phyloP scores from a whole-genome alignment of 805 yeast species.

The Komagataella mondaviorum region DNA sequence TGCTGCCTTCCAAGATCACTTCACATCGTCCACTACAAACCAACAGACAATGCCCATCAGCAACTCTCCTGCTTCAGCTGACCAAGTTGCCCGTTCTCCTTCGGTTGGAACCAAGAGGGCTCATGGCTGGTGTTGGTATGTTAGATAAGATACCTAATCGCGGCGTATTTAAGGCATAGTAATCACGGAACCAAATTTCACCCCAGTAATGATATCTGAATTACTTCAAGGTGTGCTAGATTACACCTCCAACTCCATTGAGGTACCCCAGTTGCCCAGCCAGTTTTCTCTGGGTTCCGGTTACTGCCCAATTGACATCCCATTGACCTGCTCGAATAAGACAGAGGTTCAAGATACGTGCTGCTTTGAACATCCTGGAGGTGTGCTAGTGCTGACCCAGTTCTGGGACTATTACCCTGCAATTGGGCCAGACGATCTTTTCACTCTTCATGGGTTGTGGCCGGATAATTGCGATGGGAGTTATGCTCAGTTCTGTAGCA shows the following conservation, averaged over 20 bases:
- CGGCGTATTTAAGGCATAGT: not conserved
- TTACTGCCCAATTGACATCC: constrained; percentile 42
- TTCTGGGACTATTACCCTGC: constrained; percentile 85
- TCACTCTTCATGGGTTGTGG: constrained; percentile 84
- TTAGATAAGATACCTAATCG: not conserved
- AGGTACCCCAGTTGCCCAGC: constrained; percentile 59
- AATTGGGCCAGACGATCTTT: constrained; percentile 54
- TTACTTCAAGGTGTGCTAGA: constrained; percentile 72
- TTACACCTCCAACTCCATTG: constrained; percentile 58
- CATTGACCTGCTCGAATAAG: constrained; percentile 46
- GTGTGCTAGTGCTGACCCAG: constrained; percentile 72
- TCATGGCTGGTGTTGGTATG: not conserved
- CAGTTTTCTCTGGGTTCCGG: constrained; percentile 1
- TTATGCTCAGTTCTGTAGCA: constrained; percentile 68
- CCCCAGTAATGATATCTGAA: not conserved
- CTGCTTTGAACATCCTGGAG: constrained; percentile 82
- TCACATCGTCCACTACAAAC: too few species aligned
- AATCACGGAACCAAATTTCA: not conserved
- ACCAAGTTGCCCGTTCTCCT: too few species aligned
- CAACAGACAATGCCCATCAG: too few species aligned
- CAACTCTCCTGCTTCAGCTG: too few species aligned
- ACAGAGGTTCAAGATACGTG: constrained; percentile 49
- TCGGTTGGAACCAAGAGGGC: too few species aligned
- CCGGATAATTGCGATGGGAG: constrained; percentile 80
- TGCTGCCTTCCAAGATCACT: too few species aligned